Evolutionary conservation across 1,139 yeast genomes (phyloP).

Genomic region (Diutina siamensis): DNA sequence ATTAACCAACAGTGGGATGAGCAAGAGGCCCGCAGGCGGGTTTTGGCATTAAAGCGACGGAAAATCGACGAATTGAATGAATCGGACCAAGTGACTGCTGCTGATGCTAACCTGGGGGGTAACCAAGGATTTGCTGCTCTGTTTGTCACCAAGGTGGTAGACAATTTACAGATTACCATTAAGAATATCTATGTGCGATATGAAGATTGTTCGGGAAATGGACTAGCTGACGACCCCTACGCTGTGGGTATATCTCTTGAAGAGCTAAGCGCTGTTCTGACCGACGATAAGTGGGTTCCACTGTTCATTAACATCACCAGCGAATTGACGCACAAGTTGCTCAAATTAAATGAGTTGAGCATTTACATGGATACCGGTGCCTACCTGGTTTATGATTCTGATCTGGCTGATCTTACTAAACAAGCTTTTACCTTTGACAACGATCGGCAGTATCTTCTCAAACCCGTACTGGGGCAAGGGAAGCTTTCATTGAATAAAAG

Average conservation of each 20-base stretch:
- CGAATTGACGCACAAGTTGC: slow-evolving; percentile 59
- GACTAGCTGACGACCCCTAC: slow-evolving; percentile 61
- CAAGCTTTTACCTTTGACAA: slow-evolving; percentile 10
- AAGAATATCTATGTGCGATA: slow-evolving; percentile 85
- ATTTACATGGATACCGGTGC: slow-evolving; percentile 80
- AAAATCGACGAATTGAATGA: slow-evolving; percentile 62
- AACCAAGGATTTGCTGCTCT: slow-evolving; percentile 83
- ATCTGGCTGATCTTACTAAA: slow-evolving; percentile 23
- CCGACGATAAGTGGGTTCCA: slow-evolving; percentile 79
- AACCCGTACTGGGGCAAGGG: slow-evolving; percentile 88
- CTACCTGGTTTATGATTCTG: slow-evolving; percentile 29
- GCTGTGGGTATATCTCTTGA: slow-evolving; percentile 73
- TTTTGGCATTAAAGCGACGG: slow-evolving; percentile 53
- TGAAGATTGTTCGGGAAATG: slow-evolving; percentile 51
- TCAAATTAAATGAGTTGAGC: slow-evolving; percentile 65
- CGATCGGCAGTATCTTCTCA: slow-evolving; percentile 51
- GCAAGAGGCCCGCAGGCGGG: slow-evolving; percentile 57
- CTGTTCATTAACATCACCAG: slow-evolving; percentile 70
- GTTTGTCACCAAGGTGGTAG: slow-evolving; percentile 78
- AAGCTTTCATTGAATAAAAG: slow-evolving; percentile 68
- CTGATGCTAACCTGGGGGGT: slow-evolving; percentile 14
- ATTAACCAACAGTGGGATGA: slow-evolving; percentile 40
- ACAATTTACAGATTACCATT: slow-evolving; percentile 87
- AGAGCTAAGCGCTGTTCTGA: slow-evolving; percentile 85
- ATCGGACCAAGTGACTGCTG: slow-evolving; percentile 12